phyloP scores from a whole-genome alignment of 2,329 filamentous ascomycete species.

The Dothidotthia symphoricarpi region DNA sequence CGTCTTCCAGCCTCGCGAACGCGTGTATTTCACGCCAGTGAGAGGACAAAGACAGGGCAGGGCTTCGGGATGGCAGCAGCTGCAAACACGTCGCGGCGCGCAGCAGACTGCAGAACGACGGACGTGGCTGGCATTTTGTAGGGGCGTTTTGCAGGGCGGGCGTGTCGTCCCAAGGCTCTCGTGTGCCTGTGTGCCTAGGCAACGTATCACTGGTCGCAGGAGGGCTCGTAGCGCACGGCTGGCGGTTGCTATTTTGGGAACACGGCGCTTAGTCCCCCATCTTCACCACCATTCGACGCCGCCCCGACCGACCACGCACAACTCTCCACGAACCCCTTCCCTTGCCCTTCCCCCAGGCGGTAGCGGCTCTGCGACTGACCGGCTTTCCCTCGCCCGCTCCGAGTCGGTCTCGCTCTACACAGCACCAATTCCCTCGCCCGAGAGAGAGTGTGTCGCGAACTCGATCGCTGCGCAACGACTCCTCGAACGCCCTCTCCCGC shows the following conservation, averaged over 20 bases:
- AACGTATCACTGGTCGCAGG: constrained; percentile 18
- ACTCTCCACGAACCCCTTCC: constrained; percentile 13
- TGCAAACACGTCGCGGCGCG: not conserved
- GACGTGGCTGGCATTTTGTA: constrained; percentile 2
- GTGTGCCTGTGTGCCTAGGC: constrained; percentile 2
- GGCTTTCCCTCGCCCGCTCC: constrained; percentile 21
- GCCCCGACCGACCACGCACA: constrained; percentile 12
- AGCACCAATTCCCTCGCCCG: not conserved
- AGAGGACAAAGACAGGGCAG: not conserved
- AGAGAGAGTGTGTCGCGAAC: constrained; percentile 12
- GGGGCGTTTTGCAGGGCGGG: constrained; percentile 4
- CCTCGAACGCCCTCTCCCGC: constrained; percentile 5
- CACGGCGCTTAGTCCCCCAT: constrained; percentile 17
- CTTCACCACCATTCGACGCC: constrained; percentile 25
- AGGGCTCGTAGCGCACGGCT: constrained; percentile 5
- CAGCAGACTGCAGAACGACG: not conserved
- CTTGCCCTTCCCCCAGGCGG: constrained; percentile 13
- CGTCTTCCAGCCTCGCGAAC: not conserved
- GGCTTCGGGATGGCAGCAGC: not conserved
- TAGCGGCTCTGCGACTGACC: constrained; percentile 26
- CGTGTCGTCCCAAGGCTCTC: constrained; percentile 1
- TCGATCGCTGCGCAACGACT: constrained; percentile 3
- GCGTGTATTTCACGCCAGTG: too few relatives aligned
- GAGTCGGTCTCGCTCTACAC: constrained; percentile 20
- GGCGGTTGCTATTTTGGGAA: constrained; percentile 9